Evolutionary conservation across 1,284 basidiomycete species (phyloP).

Genomic region (Cutaneotrichosporon daszewskae): DNA sequence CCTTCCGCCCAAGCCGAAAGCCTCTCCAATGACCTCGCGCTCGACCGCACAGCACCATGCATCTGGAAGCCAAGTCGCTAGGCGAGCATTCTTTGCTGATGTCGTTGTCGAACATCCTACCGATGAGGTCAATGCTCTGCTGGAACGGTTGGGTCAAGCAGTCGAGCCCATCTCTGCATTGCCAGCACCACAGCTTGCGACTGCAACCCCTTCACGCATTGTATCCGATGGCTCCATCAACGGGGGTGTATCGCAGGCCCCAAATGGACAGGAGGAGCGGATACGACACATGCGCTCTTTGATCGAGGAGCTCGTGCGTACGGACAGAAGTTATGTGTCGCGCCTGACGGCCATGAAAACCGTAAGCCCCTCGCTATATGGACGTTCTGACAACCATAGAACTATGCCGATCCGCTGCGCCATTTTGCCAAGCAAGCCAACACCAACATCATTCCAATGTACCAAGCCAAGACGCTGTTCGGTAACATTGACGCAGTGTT

Average conservation of each 20-base stretch:
- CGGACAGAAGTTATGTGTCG: constrained; percentile 42
- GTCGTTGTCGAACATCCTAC: constrained; percentile 37
- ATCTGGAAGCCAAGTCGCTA: constrained; percentile 23
- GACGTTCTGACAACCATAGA: constrained; percentile 35
- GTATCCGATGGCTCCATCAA: constrained; percentile 14
- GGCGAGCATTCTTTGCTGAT: constrained; percentile 42
- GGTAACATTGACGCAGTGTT: constrained; percentile 87
- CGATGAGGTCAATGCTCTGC: constrained; percentile 33
- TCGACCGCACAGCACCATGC: constrained; percentile 31
- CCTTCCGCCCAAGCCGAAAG: constrained; percentile 8
- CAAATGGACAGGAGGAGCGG: constrained; percentile 31
- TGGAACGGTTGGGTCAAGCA: constrained; percentile 35
- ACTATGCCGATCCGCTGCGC: constrained; percentile 85
- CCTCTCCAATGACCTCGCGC: constrained; percentile 24
- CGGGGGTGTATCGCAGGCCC: constrained; percentile 1
- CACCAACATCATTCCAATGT: constrained; percentile 76
- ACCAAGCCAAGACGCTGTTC: constrained; percentile 87
- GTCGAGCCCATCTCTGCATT: constrained; percentile 30
- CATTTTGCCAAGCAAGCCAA: constrained; percentile 76
- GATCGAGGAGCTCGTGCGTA: constrained; percentile 43
- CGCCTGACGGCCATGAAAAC: constrained; percentile 40
- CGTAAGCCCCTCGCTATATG: constrained; percentile 18
- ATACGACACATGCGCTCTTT: constrained; percentile 24
- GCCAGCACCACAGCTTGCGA: constrained; percentile 11
- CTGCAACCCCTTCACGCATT: constrained; percentile 12